Conservation (phyloP, 768 basidiomycete species). For the Porphyrellus cyaneotinctus region DNA sequence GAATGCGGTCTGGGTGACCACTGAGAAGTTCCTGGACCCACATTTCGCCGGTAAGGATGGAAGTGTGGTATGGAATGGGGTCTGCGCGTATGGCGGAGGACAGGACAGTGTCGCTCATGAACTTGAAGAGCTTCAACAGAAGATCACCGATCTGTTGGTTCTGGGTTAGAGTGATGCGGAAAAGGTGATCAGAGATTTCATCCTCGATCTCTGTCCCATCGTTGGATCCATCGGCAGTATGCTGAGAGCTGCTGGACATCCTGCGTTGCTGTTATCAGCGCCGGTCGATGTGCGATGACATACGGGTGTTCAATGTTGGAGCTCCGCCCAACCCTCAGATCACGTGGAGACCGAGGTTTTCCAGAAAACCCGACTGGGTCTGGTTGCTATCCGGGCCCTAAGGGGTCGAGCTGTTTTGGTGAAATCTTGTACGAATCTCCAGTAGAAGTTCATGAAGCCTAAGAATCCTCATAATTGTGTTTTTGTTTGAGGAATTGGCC, state of each 20-base stretch:
- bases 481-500: too few species aligned
- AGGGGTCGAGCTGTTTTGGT: too few species aligned
- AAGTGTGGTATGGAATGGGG: neutral
- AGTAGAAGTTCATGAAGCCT: too few species aligned
- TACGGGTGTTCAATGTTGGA: too few species aligned
- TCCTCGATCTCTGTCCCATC: neutral
- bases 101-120: neutral
- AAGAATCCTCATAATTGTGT: too few species aligned
- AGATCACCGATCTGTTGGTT: neutral
- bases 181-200: neutral
- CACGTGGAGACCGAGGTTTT: neutral
- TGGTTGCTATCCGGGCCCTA: neutral
- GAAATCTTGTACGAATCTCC: too few species aligned
- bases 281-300: too few species aligned
- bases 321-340: neutral
- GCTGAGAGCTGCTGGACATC: neutral
- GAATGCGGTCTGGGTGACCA: constrained; percentile 2
- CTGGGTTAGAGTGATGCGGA: neutral
- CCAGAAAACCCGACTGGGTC: neutral
- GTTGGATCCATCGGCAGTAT: neutral
- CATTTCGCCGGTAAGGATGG: neutral
- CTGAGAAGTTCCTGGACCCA: constrained; percentile 1
- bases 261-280: too few species aligned
- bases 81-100: neutral
- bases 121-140: neutral